A percentile compares a stretch with the other conserved stretches of the same genome.
Conservation (phyloP, 2,329 filamentous ascomycete genomes). For the Diplodia seriata region DNA sequence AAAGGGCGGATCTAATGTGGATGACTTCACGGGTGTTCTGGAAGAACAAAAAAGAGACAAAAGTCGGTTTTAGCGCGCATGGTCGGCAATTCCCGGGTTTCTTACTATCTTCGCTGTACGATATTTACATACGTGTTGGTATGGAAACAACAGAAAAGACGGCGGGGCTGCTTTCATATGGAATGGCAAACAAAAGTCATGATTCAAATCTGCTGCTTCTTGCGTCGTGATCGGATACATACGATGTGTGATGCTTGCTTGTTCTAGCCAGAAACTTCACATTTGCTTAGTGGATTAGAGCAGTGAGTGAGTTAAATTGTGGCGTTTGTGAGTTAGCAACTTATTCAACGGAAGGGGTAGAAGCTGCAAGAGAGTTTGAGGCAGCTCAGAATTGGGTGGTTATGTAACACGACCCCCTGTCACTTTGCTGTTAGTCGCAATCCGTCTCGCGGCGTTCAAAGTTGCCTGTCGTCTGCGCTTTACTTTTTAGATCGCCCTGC, state of each 20-base stretch:
- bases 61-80: slow-evolving; percentile 19
- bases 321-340: too few species aligned
- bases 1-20: slow-evolving; percentile 3
- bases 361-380: too few species aligned
- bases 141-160: not conserved
- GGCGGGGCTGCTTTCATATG: not conserved
- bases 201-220: not conserved
- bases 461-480: not conserved
- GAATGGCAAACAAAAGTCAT: not conserved
- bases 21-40: not conserved
- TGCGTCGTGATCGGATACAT: not conserved
- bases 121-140: slow-evolving; percentile 1
- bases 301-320: too few species aligned
- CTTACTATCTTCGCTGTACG: slow-evolving; percentile 5
- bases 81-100: not conserved
- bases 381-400: too few species aligned
- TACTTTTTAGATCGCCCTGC: not conserved
- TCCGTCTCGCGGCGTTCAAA: not conserved
- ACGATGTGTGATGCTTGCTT: too few species aligned
- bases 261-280: too few species aligned
- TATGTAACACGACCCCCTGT: too few species aligned
- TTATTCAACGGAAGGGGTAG: too few species aligned
- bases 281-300: too few species aligned
- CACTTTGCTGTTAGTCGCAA: too few species aligned
- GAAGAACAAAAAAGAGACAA: slow-evolving; percentile 1